Evolutionary conservation across 495 filamentous ascomycete species (phyloP), one percentile per base, ranked within the genome.

Genomic region (Xylaria cubensis): DNA sequence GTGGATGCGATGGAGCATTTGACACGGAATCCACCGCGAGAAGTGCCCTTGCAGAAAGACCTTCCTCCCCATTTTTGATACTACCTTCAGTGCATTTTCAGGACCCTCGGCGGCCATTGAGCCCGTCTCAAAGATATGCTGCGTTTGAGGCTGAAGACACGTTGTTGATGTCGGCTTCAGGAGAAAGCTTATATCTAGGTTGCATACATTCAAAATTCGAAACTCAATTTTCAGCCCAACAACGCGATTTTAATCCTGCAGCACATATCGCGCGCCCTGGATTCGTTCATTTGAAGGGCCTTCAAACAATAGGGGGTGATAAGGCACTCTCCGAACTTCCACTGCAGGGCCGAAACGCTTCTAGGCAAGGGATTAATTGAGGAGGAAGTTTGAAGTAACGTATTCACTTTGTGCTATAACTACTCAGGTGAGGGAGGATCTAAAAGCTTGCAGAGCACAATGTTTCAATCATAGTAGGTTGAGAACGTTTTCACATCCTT

Each of bases 301-400:
- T 21, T n/a, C 24, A 32, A 3, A 41, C 21, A 46, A 41, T 50
- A 36, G 42, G 24, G 24, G 44, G 21, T 24, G 41, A 39, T 51
- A 66, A 39, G 46, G 19, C 8, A 29, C 44, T 51, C 64, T 15
- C 64, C 64, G 46, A 34, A 29, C 62, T 24, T 48, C 12, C 41
- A 26, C 62, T 50, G 26, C 62, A 64, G 21, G 17, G 64, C n/a
- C 64, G 46, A 53, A 53, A 53, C 64, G 19, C 41, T n/a, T 44
- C 46, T 36, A 66, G 24, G 26, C 19, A 66, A 32, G 64, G 46
- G 46, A 51, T 51, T 51, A 17, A 51, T 36, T 51, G 44, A 51
- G n/a, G 26, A 17, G 8, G 8, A 29, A 29, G 17, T n/a, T 7
- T 24, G 36, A 24, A 34, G 34, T 13, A 59, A 13, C 29, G 8